A percentile compares a stretch with the other conserved stretches of the same genome.
Evolutionary conservation across 1,139 yeast genomes (phyloP).

Genomic region (Diutina pseudorugosa): DNA sequence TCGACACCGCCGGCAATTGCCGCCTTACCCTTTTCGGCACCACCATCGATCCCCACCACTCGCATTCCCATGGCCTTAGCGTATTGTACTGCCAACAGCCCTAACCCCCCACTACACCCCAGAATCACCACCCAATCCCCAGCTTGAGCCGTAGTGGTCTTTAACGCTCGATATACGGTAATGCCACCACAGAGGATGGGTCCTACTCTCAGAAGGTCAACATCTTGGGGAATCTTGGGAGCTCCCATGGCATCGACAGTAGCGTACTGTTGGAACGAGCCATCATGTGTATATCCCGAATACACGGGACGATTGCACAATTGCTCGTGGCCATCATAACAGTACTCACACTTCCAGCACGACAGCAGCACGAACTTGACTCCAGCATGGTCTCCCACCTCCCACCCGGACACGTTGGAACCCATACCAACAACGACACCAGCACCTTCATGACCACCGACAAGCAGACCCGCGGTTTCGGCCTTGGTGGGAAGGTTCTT

Average conservation of each 20-base stretch:
- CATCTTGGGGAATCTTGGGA: slow-evolving; percentile 57
- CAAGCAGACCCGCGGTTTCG: slow-evolving; percentile 24
- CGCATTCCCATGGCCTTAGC: slow-evolving; percentile 77
- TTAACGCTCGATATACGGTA: slow-evolving; percentile 74
- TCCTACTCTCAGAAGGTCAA: slow-evolving; percentile 62
- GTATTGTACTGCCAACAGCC: slow-evolving; percentile 69
- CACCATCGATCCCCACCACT: slow-evolving; percentile 68
- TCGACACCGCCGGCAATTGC: slow-evolving; percentile 56
- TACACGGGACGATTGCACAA: slow-evolving; percentile 57
- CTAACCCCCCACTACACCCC: slow-evolving; percentile 83
- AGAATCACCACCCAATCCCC: slow-evolving; percentile 76
- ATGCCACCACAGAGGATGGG: slow-evolving; percentile 81
- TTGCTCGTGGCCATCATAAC: slow-evolving; percentile 57
- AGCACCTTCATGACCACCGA: slow-evolving; percentile 84
- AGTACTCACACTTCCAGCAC: slow-evolving; percentile 63
- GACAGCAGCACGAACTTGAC: slow-evolving; percentile 70
- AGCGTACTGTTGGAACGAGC: slow-evolving; percentile 76
- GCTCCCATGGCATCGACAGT: slow-evolving; percentile 84
- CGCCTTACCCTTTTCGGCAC: slow-evolving; percentile 47
- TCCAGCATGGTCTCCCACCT: slow-evolving; percentile 71
- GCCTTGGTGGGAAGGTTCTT: slow-evolving; percentile 44
- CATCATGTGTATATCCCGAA: slow-evolving; percentile 74
- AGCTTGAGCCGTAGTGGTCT: slow-evolving; percentile 50
- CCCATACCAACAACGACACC: slow-evolving; percentile 75
- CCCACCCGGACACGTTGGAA: slow-evolving; percentile 52